These are phyloP conservation scores for Hypoxylon cercidicola DNA, from an alignment of 495 filamentous ascomycete genomes.

Conservation along the genomic window DNA sequence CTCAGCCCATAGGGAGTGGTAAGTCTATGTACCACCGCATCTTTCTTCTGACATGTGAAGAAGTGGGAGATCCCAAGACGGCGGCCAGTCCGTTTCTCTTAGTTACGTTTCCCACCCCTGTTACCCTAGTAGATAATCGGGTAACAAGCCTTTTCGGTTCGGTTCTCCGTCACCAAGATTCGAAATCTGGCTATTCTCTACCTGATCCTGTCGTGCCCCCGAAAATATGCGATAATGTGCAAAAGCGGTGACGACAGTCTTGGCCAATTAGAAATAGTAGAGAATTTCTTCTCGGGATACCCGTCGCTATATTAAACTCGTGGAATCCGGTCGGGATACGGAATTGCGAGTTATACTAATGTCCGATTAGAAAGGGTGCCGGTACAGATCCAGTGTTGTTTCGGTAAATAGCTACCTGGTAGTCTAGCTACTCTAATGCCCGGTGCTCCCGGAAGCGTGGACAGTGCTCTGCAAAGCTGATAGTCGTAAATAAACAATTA, in stretches of 20 bases:
- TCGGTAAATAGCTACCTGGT: constrained; percentile 11
- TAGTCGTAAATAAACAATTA: constrained; percentile 5
- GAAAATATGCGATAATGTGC: constrained; percentile 5
- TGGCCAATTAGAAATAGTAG: background rate
- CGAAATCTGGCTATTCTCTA: constrained; percentile 15
- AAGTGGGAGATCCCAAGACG: constrained; percentile 9
- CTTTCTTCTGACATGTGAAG: constrained; percentile 36
- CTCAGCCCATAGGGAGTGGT: background rate
- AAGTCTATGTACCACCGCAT: background rate
- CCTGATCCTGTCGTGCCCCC: background rate
- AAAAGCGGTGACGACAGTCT: constrained; percentile 11
- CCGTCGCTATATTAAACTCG: background rate
- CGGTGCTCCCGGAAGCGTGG: constrained; percentile 4
- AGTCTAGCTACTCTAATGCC: background rate
- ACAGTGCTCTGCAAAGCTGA: background rate
- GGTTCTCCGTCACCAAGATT: constrained; percentile 24
- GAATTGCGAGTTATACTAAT: background rate
- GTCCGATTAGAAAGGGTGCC: background rate
- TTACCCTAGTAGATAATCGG: constrained; percentile 14
- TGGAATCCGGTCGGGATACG: background rate
- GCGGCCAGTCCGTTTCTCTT: constrained; percentile 20
- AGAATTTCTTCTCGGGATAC: background rate
- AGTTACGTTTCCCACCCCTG: constrained; percentile 19
- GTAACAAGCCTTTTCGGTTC: constrained; percentile 22
- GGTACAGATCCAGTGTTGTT: background rate